Percentiles rank a stretch among this genome's conserved stretches.
These are phyloP conservation scores for Colletotrichum neosansevieriae DNA, from an alignment of 2,329 filamentous ascomycete genomes.

Conservation along the genomic window DNA sequence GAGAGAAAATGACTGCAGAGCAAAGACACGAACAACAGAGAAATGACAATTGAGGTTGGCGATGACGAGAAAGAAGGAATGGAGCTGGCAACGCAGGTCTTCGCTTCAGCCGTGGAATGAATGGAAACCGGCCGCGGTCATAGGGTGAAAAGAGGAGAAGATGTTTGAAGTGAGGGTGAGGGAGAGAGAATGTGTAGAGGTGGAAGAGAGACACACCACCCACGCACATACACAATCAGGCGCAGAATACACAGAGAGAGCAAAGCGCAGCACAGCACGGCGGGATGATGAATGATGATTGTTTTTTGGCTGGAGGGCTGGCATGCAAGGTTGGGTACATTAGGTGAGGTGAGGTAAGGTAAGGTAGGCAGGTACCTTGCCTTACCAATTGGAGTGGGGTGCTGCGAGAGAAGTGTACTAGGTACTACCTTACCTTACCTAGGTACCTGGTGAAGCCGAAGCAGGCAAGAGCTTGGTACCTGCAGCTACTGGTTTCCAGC, in stretches of 20 bases:
- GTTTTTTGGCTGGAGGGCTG: conserved; percentile 22
- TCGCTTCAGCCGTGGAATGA: conserved; percentile 36
- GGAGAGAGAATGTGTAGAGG: conserved; percentile 13
- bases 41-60: conserved; percentile 23
- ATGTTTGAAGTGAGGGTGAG: conserved; percentile 13
- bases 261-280: conserved; percentile 11
- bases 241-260: not conserved
- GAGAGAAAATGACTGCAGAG: conserved; percentile 11
- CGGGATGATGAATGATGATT: conserved; percentile 35
- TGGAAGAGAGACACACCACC: conserved; percentile 1
- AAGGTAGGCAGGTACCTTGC: conserved; percentile 5
- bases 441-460: not conserved
- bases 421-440: no score
- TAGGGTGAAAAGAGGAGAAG: conserved; percentile 12
- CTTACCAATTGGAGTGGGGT: not conserved
- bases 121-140: conserved; percentile 24
- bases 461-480: conserved; percentile 28
- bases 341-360: not conserved
- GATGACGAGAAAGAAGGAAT: conserved; percentile 24
- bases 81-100: conserved; percentile 22
- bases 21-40: conserved; percentile 6
- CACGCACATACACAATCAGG: not conserved
- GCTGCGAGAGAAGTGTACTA: not conserved
- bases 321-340: not conserved
- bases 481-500: not conserved